Conservation (phyloP, 352 stramenopile genomes). For the Pythium phragmitis region DNA sequence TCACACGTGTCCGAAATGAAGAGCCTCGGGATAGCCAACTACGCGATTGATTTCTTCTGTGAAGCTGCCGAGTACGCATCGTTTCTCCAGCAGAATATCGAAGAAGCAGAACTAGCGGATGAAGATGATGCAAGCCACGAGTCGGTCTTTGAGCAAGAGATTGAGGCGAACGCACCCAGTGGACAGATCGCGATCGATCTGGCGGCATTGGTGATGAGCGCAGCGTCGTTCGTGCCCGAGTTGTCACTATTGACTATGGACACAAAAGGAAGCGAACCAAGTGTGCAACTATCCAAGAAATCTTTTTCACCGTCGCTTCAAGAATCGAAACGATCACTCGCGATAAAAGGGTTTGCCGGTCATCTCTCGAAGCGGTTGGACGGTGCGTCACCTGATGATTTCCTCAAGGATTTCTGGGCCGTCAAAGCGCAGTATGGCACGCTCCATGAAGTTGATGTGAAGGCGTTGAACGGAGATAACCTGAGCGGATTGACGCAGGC, state of each 20-base stretch:
- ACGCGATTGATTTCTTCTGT: conserved; percentile 68
- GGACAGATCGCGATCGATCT: conserved; percentile 55
- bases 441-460: background rate
- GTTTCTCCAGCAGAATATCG: conserved; percentile 72
- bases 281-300: background rate
- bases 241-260: conserved; percentile 25
- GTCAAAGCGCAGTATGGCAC: conserved; percentile 53
- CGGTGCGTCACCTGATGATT: conserved; percentile 58
- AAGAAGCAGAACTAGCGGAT: conserved; percentile 41
- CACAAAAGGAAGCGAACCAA: background rate
- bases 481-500: conserved; percentile 5
- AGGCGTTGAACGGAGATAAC: background rate
- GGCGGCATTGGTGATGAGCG: conserved; percentile 48
- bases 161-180: conserved; percentile 48
- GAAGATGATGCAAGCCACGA: conserved; percentile 25
- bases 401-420: conserved; percentile 70
- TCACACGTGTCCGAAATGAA: conserved; percentile 73
- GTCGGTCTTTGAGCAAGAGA: conserved; percentile 55
- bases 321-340: conserved; percentile 32
- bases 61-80: conserved; percentile 68
- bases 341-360: conserved; percentile 68
- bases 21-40: conserved; percentile 61
- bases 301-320: conserved; percentile 24
- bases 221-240: conserved; percentile 41
- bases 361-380: conserved; percentile 54